Base-by-base conservation (phyloP, 345 rosid species). In the Rhizophora mangle region DNA sequence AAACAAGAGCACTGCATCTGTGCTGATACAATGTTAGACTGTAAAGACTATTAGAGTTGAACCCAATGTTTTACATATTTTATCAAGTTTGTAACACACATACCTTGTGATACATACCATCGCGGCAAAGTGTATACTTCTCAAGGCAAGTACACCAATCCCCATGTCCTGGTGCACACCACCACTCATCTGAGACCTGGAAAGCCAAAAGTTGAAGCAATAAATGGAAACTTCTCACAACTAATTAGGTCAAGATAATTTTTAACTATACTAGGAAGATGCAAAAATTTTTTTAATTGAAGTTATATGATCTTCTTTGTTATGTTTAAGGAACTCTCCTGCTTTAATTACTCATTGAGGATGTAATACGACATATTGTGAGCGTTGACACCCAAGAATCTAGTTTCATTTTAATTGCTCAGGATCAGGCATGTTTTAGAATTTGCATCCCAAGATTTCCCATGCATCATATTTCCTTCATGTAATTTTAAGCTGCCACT, bases 161-260 rank as follows among this genome's bases (percentile, higher is more conserved):
- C 52, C 94, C 94, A 74, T 88, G 94, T 76, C 94, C 94, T 13
- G 94, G 86, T 75, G 85, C 84, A 75, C 83, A 86, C 94, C 94
- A 88, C 94, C 94, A 88, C 76, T 83, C 91, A 60, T 88, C 86
- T 16, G 94, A 85, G 59, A 84, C 90, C 93, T 88, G 83, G 56
- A 31, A 71, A 34, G 69, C 32, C 69, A 64, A 27, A 68, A 64
- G 29, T 63, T 55, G 22, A 31, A 65, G n/a, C 20, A 51, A 21
- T 56, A 46, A 52, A 62, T 51, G 31, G 47, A 19, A 65, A 19
- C 32, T 39, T 60, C 46, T 24, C 37, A 57, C 51, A 56, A 4
- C 16, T 68, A 52, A 55, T 55, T 5, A 22, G 24, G 29, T 27
- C 60, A 24, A 55, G 13, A 22, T 9, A 55, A 26, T 9, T 55